Evolutionary conservation across 163 green algal species (phyloP).

Genomic region (Chloromonas sp.): DNA sequence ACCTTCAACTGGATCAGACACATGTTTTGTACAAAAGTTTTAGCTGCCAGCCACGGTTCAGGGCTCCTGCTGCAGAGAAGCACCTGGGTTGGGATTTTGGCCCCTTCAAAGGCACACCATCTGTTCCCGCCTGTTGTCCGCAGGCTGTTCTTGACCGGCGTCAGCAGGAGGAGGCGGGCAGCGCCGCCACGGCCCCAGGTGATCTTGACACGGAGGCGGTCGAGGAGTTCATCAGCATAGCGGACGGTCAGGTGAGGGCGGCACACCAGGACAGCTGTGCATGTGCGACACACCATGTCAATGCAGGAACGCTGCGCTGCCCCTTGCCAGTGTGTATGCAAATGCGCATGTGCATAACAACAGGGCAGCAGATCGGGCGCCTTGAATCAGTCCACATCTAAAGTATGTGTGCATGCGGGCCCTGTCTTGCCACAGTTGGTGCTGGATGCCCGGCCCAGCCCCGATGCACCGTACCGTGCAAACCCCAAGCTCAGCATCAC

Average conservation of each 20-base stretch:
- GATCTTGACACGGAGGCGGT: slow-evolving; percentile 61
- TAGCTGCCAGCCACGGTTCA: no score
- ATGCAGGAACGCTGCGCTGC: not conserved
- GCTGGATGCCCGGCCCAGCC: slow-evolving; percentile 20
- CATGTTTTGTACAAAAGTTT: no score
- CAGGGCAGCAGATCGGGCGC: no score
- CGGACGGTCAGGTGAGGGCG: slow-evolving; percentile 64
- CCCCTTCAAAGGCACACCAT: no score
- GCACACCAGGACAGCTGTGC: not conserved
- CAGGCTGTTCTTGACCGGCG: slow-evolving; percentile 22
- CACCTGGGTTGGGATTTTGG: no score
- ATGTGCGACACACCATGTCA: not conserved
- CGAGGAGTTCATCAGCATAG: slow-evolving; percentile 91
- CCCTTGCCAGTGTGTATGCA: not conserved
- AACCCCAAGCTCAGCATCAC: slow-evolving; percentile 64
- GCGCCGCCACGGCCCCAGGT: slow-evolving; percentile 10
- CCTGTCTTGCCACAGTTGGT: slow-evolving; percentile 44
- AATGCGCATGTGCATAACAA: no score
- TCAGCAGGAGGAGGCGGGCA: slow-evolving; percentile 15
- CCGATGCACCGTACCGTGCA: slow-evolving; percentile 26
- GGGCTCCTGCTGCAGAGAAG: no score
- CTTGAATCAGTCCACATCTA: no score
- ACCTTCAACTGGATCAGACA: no score
- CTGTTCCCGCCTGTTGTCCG: no score
- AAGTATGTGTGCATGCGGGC: no score